phyloP scores from a whole-genome alignment of 805 yeast species.

The Grigorovia humatica region DNA sequence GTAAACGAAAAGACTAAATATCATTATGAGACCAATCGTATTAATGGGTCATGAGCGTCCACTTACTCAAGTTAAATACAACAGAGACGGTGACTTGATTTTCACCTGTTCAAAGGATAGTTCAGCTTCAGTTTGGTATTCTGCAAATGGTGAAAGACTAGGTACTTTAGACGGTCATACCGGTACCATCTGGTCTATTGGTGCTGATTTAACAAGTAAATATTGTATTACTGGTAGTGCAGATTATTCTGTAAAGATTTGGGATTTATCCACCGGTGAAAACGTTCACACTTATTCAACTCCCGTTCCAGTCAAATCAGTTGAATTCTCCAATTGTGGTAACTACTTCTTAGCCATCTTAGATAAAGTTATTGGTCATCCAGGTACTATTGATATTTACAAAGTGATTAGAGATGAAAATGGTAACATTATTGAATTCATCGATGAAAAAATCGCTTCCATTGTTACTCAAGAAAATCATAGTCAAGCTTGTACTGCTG shows the following conservation, averaged over 20 bases:
- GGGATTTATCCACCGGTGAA: constrained; percentile 75
- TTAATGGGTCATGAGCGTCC: constrained; percentile 97
- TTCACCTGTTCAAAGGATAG: constrained; percentile 89
- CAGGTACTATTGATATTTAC: constrained; percentile 65
- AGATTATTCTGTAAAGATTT: constrained; percentile 73
- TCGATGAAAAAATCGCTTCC: constrained; percentile 44
- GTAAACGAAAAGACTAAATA: background rate
- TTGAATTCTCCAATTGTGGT: constrained; percentile 72
- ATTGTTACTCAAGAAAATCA: constrained; percentile 53
- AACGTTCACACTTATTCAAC: constrained; percentile 61
- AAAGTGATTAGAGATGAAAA: constrained; percentile 40
- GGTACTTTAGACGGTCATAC: constrained; percentile 85
- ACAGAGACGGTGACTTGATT: constrained; percentile 88
- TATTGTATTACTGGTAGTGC: constrained; percentile 83
- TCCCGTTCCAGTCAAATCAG: constrained; percentile 83
- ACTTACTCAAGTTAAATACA: constrained; percentile 89
- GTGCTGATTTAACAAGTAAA: constrained; percentile 61
- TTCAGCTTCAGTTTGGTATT: constrained; percentile 85
- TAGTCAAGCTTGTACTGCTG: constrained; percentile 67
- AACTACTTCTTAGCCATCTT: constrained; percentile 62
- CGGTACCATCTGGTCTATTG: constrained; percentile 94
- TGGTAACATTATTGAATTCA: constrained; percentile 28
- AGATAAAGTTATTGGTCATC: constrained; percentile 86
- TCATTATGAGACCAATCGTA: constrained; percentile 52
- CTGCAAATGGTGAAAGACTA: constrained; percentile 90